These are phyloP conservation scores for Fusarium lyarnte DNA, from an alignment of 2,329 filamentous ascomycete genomes.

Conservation along the genomic window DNA sequence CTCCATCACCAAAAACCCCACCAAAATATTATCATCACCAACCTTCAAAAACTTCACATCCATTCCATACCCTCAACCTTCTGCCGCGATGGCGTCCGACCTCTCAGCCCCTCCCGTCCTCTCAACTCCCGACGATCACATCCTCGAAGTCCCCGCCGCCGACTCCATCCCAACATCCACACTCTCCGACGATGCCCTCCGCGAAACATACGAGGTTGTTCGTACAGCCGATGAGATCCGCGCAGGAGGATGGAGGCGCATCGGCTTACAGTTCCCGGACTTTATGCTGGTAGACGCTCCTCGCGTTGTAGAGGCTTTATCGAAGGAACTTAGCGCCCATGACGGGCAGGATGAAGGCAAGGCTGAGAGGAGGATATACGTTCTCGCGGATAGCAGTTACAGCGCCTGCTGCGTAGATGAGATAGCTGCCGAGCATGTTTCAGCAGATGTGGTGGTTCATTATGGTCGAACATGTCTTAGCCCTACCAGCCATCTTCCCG, in stretches of 20 bases:
- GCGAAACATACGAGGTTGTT: constrained; percentile 83
- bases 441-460: constrained; percentile 91
- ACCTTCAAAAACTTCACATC: constrained; percentile 11
- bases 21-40: constrained; percentile 33
- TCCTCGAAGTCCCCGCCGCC: constrained; percentile 63
- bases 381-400: constrained; percentile 95
- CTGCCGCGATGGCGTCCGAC: constrained; percentile 55
- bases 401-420: constrained; percentile 98
- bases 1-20: constrained; percentile 29
- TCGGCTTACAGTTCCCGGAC: constrained; percentile 97
- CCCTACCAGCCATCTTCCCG: constrained; percentile 85
- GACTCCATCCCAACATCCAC: constrained; percentile 46
- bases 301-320: constrained; percentile 72
- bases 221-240: constrained; percentile 81
- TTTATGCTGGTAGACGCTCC: constrained; percentile 89
- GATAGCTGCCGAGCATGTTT: constrained; percentile 91
- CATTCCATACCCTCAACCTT: neutral
- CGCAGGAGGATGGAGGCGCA: constrained; percentile 74
- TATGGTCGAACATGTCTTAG: constrained; percentile 94
- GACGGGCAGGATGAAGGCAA: constrained; percentile 17
- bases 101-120: constrained; percentile 67
- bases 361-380: constrained; percentile 67
- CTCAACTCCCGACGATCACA: constrained; percentile 70
- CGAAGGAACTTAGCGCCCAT: constrained; percentile 36
- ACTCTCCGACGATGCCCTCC: constrained; percentile 73